Percentiles rank a stretch among this genome's conserved stretches.
Conservation (phyloP, 2,329 filamentous ascomycete genomes). For the Sclerotiophoma versabilis region DNA sequence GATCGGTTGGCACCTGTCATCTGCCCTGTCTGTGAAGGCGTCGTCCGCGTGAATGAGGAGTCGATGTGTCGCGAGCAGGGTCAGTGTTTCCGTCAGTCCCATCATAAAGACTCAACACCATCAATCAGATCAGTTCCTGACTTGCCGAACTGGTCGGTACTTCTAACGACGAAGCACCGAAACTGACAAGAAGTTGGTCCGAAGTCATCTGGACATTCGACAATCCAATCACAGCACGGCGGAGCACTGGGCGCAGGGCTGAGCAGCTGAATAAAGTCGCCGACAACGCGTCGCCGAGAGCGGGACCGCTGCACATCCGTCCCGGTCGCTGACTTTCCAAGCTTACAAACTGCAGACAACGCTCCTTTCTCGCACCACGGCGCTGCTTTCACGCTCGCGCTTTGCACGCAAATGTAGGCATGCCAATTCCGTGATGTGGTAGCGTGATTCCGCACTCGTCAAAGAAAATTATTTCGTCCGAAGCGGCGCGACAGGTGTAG, state of each 20-base stretch:
- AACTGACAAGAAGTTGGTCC: neutral
- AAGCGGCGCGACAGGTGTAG: neutral
- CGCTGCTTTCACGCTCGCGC: neutral
- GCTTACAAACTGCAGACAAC: constrained; percentile 11
- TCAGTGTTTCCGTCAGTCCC: too few relatives aligned
- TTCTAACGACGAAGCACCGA: too few relatives aligned
- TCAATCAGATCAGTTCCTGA: too few relatives aligned
- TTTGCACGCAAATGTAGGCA: neutral
- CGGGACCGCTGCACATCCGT: constrained; percentile 5
- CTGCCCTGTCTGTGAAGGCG: too few relatives aligned
- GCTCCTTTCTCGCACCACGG: neutral
- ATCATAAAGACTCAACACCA: too few relatives aligned
- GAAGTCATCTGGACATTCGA: neutral
- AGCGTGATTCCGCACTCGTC: neutral
- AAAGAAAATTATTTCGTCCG: constrained; percentile 3
- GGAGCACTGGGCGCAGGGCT: neutral
- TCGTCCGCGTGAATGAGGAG: too few relatives aligned
- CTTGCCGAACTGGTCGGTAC: too few relatives aligned
- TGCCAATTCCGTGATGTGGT: neutral
- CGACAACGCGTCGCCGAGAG: neutral
- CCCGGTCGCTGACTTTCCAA: neutral
- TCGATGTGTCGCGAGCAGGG: too few relatives aligned
- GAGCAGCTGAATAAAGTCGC: neutral
- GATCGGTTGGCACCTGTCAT: too few relatives aligned
- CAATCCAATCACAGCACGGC: neutral